phyloP scores from a whole-genome alignment of 2,329 filamentous ascomycete species.

The Trichoderma sp. region DNA sequence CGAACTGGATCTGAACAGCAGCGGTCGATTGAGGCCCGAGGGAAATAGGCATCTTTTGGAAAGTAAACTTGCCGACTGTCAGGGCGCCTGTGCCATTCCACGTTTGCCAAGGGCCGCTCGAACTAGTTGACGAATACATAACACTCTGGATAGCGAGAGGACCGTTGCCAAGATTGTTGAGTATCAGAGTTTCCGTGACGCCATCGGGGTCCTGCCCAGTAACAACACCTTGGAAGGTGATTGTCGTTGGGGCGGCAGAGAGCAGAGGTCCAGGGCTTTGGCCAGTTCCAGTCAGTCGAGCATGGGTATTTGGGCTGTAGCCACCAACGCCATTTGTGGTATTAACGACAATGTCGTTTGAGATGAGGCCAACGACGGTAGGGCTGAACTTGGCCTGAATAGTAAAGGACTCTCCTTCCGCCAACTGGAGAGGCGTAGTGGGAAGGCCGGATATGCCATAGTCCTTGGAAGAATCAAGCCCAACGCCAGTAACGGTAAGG shows the following conservation, averaged over 20 bases:
- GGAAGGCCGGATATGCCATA: conserved; percentile 38
- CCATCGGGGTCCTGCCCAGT: conserved; percentile 39
- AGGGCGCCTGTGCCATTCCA: conserved; percentile 37
- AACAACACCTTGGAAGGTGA: conserved; percentile 50
- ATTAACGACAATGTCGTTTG: conserved; percentile 45
- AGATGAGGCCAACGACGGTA: conserved; percentile 44
- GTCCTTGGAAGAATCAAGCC: conserved; percentile 33
- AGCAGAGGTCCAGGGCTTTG: conserved; percentile 46
- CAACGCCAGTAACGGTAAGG: conserved; percentile 40
- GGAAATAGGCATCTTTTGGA: conserved; percentile 44
- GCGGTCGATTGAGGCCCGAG: conserved; percentile 40
- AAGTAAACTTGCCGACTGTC: conserved; percentile 46
- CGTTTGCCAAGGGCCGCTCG: conserved; percentile 44
- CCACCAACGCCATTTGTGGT: conserved; percentile 46
- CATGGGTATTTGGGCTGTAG: conserved; percentile 45
- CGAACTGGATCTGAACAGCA: conserved; percentile 46
- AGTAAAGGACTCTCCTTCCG: conserved; percentile 38
- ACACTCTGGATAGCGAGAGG: conserved; percentile 44
- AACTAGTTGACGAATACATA: conserved; percentile 41
- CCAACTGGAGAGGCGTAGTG: conserved; percentile 30
- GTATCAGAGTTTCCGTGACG: conserved; percentile 42
- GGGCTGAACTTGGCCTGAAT: conserved; percentile 47
- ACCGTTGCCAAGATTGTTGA: conserved; percentile 49
- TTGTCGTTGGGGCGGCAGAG: conserved; percentile 43
- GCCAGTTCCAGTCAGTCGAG: conserved; percentile 49